phyloP scores from a whole-genome alignment of 805 yeast species.

The Scheffersomyces spartinae region DNA sequence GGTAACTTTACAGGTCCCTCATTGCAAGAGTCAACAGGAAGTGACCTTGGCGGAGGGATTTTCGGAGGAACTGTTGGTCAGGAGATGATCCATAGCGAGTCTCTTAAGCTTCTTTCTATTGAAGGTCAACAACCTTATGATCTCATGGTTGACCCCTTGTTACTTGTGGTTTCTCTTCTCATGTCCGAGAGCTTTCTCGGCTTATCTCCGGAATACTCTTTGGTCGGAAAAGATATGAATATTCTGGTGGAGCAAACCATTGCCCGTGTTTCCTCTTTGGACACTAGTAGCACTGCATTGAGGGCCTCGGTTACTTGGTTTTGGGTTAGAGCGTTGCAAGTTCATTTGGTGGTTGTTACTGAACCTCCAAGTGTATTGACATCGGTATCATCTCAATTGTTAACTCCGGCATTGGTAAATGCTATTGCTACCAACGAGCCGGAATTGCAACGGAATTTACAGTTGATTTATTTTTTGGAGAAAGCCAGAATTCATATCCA shows the following conservation, averaged over 20 bases:
- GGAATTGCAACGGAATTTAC: slow-evolving; percentile 23
- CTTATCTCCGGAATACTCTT: slow-evolving; percentile 23
- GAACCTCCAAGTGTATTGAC: slow-evolving; percentile 47
- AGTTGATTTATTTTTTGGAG: slow-evolving; percentile 50
- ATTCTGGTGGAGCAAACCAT: slow-evolving; percentile 3
- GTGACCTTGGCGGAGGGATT: no score
- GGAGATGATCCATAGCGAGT: slow-evolving; percentile 12
- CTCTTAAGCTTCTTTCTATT: slow-evolving; percentile 31
- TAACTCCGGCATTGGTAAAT: slow-evolving; percentile 21
- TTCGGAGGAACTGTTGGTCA: no score
- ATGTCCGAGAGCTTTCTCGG: slow-evolving; percentile 32
- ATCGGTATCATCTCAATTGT: slow-evolving; percentile 27
- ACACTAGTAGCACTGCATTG: no score
- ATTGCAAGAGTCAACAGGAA: slow-evolving; percentile 25
- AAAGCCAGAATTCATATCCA: slow-evolving; percentile 52
- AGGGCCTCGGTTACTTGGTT: slow-evolving; percentile 57
- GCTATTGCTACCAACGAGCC: slow-evolving; percentile 15
- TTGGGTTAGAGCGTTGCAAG: slow-evolving; percentile 59
- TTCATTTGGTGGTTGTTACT: slow-evolving; percentile 50
- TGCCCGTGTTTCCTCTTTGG: slow-evolving; percentile 2
- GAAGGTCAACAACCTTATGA: slow-evolving; percentile 69
- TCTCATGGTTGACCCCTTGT: slow-evolving; percentile 25
- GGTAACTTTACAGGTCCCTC: slow-evolving; percentile 79
- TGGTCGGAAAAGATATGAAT: slow-evolving; percentile 22
- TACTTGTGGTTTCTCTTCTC: slow-evolving; percentile 16